Conservation (phyloP, 805 yeast genomes). For the Metschnikowia hibisci region DNA sequence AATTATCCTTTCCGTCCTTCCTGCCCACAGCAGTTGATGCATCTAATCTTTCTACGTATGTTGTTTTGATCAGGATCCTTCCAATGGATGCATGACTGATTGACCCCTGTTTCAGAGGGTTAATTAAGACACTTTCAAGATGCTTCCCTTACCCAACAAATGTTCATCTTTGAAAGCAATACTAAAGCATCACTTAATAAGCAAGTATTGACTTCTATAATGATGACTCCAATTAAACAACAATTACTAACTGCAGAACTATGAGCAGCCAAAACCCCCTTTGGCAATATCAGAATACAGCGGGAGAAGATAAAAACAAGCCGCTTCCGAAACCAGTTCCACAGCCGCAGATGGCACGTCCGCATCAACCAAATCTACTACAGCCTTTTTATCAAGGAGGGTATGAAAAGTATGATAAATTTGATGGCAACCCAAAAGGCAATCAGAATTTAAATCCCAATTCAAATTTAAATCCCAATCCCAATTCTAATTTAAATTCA, state of each 20-base stretch:
- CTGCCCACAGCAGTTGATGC: conserved; percentile 5
- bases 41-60: background rate
- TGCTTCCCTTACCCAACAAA: too few relatives aligned
- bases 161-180: too few relatives aligned
- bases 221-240: too few relatives aligned
- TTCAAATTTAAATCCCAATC: too few relatives aligned
- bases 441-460: too few relatives aligned
- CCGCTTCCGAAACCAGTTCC: conserved; percentile 3
- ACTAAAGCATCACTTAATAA: too few relatives aligned
- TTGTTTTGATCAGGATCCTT: background rate
- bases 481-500: too few relatives aligned
- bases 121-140: too few relatives aligned
- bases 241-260: conserved; percentile 5
- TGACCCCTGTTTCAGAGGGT: too few relatives aligned
- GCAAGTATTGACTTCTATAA: too few relatives aligned
- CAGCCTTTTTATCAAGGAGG: background rate
- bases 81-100: too few relatives aligned
- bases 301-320: background rate
- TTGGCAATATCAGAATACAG: conserved; percentile 1
- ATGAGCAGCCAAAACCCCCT: conserved; percentile 7
- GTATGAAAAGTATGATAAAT: background rate
- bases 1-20: background rate
- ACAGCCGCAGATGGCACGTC: conserved; percentile 2
- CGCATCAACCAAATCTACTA: conserved; percentile 2
- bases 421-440: background rate